These are phyloP conservation scores for Dactylellina parvicollis DNA, from an alignment of 2,329 filamentous ascomycete species.

Conservation along the genomic window DNA sequence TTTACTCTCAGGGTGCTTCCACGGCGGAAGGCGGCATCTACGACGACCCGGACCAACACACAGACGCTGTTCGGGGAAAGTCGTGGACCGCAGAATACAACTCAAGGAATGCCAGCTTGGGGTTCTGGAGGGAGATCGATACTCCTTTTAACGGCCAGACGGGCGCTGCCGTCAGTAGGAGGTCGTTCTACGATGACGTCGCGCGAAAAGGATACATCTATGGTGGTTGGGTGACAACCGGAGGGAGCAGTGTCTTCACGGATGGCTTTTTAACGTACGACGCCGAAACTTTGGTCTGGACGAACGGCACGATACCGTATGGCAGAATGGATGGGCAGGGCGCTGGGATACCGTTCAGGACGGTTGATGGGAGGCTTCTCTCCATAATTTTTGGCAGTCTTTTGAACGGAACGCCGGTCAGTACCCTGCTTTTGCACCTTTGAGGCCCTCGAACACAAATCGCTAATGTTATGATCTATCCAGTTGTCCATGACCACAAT, in stretches of 20 bases:
- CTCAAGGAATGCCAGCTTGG: constrained; percentile 19
- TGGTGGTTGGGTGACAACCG: constrained; percentile 27
- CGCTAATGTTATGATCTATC: not conserved
- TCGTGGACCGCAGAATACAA: constrained; percentile 35
- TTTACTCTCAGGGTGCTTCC: constrained; percentile 31
- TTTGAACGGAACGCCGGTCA: constrained; percentile 36
- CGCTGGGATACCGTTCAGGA: constrained; percentile 24
- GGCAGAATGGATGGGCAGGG: constrained; percentile 44
- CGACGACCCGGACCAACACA: constrained; percentile 4
- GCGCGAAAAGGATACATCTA: constrained; percentile 42
- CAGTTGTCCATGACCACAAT: constrained; percentile 38
- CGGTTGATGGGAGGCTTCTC: constrained; percentile 17
- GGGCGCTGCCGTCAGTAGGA: constrained; percentile 29
- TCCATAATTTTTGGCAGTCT: constrained; percentile 37
- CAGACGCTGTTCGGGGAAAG: constrained; percentile 8
- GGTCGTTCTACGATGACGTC: constrained; percentile 38
- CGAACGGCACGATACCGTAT: constrained; percentile 31
- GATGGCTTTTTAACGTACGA: constrained; percentile 35
- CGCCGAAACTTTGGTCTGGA: constrained; percentile 20
- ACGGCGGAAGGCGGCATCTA: constrained; percentile 35
- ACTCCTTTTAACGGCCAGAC: constrained; percentile 39
- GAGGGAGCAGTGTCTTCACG: constrained; percentile 9
- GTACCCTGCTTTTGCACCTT: not conserved
- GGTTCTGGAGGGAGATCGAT: constrained; percentile 30
- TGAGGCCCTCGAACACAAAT: not conserved